Evolutionary conservation across 1,284 basidiomycete genomes (phyloP).

Genomic region (Cutaneotrichosporon sp.): DNA sequence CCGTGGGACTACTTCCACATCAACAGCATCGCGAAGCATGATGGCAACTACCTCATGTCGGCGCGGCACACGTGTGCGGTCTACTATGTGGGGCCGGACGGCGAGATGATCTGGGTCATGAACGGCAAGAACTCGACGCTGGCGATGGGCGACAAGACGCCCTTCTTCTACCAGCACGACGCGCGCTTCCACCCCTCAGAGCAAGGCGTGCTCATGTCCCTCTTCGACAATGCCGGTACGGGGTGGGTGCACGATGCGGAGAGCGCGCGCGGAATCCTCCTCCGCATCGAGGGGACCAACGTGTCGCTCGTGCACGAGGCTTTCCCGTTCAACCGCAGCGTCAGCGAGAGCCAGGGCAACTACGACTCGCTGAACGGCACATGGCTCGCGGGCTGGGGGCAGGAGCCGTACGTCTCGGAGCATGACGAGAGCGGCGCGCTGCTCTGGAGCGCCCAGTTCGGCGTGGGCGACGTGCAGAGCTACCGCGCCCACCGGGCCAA

Average conservation of each 20-base stretch:
- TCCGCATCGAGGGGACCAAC: constrained; percentile 29
- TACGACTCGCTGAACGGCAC: constrained; percentile 12
- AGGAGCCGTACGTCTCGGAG: constrained; percentile 24
- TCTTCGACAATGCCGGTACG: constrained; percentile 41
- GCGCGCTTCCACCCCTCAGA: constrained; percentile 27
- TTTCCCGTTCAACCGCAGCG: constrained; percentile 24
- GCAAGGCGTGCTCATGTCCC: constrained; percentile 17
- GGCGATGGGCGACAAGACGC: constrained; percentile 22
- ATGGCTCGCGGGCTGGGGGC: constrained; percentile 25
- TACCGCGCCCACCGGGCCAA: constrained; percentile 30
- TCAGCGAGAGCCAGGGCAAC: constrained; percentile 30
- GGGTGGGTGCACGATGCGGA: constrained; percentile 18
- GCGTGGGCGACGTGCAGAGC: constrained; percentile 26
- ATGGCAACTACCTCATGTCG: constrained; percentile 42
- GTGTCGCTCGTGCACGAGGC: constrained; percentile 22
- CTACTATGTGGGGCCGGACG: constrained; percentile 31
- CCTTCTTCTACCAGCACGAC: constrained; percentile 35
- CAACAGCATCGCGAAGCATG: constrained; percentile 40
- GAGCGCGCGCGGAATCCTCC: constrained; percentile 28
- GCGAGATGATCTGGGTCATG: constrained; percentile 37
- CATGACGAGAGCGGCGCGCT: constrained; percentile 25
- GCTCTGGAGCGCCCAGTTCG: constrained; percentile 34
- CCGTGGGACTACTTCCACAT: constrained; percentile 39
- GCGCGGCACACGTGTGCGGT: constrained; percentile 36
- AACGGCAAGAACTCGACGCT: constrained; percentile 35